Base-by-base conservation (phyloP, 2,329 filamentous ascomycete species). In the Diaporthe sp. region DNA sequence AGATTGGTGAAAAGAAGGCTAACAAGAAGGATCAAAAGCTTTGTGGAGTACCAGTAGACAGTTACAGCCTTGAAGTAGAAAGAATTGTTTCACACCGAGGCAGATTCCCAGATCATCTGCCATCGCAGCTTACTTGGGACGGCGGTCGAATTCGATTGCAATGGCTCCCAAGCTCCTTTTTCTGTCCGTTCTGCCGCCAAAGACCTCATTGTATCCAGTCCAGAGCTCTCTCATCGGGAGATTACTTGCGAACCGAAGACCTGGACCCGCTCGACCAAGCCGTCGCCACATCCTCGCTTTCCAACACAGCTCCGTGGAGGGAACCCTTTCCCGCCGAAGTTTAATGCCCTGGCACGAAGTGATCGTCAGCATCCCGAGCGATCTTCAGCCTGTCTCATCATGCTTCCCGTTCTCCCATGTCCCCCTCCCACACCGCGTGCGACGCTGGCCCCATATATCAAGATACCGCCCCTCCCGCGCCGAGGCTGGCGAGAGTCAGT, bases 301-400 rank as follows among this genome's bases (percentile, higher is more conserved):
- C 76, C 4, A 75, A 75, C 46, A 78, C 76, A 57, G 77, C 75
- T 28, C 75, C 76, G 3, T 71, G 49, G 9, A 65, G 42, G n/a
- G 51, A 70, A 3, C 19, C 44, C 60, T 7, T 71, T 82, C 25
- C 76, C 77, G 34, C 76, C 78, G 1, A 81, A 75, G 9, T 49
- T 71, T 7, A 73, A 80, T 72, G 80, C 78, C 55, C 77, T 78
- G 44, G 76, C 78, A 12, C 7, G 79, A 81, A 34, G 70, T 81
- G 46, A 76, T 79, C 58, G 78, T 79, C 53, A 79, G 79, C 3
- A 79, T 81, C 25, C 79, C 79, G 77, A 0, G 76, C 74, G 42
- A 76, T 81, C 53, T 75, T 79, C 39, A 77, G 76, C 15, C 68
- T 80, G 79, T 65, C 55, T 80, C n/a, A 76, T 81, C 67, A 80